Conservation (phyloP, 2,329 filamentous ascomycete genomes). For the Daldinia sp. region DNA sequence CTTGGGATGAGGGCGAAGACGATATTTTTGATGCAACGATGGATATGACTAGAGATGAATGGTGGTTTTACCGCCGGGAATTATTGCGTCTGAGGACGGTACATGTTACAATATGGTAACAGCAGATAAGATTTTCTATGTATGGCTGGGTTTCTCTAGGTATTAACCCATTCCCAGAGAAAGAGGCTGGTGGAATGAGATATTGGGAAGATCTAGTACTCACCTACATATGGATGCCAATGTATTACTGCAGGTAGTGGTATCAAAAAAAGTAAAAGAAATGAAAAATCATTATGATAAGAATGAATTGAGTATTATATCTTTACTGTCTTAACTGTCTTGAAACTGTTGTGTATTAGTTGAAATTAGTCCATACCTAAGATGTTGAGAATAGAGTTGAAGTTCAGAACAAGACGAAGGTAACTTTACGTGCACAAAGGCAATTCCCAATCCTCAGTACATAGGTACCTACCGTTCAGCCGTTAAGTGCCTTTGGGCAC, state of each 20-base stretch:
- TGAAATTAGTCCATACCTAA: neutral
- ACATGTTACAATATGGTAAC: constrained; percentile 21
- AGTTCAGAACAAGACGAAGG: neutral
- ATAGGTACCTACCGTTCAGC: neutral
- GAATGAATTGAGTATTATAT: neutral
- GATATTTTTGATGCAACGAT: constrained; percentile 11
- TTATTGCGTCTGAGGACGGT: constrained; percentile 7
- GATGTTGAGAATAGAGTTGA: neutral
- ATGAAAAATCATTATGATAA: neutral
- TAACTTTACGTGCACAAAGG: too few relatives aligned
- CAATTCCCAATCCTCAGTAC: neutral
- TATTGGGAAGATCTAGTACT: neutral
- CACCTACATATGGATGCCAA: constrained; percentile 4
- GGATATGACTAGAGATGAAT: constrained; percentile 26
- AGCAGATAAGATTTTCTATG: constrained; percentile 8
- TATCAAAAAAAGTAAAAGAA: constrained; percentile 11
- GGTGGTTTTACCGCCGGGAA: constrained; percentile 5
- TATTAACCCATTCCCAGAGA: neutral
- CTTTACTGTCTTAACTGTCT: too few relatives aligned
- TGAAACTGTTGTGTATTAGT: neutral
- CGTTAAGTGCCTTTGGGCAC: neutral
- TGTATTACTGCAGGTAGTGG: constrained; percentile 7
- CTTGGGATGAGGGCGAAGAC: constrained; percentile 12
- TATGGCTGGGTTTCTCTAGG: neutral
- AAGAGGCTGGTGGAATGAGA: neutral